Conservation (phyloP, 2,329 filamentous ascomycete genomes). For the Verticillium dahliae region DNA sequence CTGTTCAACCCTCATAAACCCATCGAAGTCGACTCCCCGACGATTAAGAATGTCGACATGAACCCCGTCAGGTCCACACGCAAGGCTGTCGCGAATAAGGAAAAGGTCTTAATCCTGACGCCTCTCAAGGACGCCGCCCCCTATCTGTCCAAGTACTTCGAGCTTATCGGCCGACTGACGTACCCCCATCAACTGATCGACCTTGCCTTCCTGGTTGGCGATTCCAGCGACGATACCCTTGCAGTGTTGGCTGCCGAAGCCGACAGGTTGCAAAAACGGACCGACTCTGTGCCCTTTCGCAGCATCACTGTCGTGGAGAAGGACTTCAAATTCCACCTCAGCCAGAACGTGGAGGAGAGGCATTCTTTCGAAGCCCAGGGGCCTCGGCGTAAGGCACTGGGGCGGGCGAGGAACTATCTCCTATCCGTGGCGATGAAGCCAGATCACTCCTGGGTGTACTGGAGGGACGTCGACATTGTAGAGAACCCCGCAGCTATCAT, state of each 20-base stretch:
- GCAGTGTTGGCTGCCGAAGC: constrained; percentile 81
- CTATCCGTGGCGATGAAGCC: constrained; percentile 78
- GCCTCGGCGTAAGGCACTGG: constrained; percentile 85
- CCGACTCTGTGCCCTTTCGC: constrained; percentile 75
- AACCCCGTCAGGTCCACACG: constrained; percentile 78
- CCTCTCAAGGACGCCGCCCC: constrained; percentile 83
- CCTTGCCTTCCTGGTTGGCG: constrained; percentile 87
- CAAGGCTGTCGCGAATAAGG: constrained; percentile 71
- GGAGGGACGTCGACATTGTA: constrained; percentile 94
- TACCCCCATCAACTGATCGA: constrained; percentile 96
- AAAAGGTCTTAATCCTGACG: constrained; percentile 86
- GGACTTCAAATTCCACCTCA: constrained; percentile 72
- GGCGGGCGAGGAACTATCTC: constrained; percentile 84
- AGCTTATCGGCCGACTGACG: constrained; percentile 79
- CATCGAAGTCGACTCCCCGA: constrained; percentile 72
- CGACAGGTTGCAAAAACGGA: constrained; percentile 76
- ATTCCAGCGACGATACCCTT: constrained; percentile 85
- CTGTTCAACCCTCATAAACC: constrained; percentile 94
- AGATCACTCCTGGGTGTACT: constrained; percentile 97
- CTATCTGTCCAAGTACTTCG: constrained; percentile 85
- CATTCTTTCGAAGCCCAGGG: constrained; percentile 85
- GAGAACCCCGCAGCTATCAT: constrained; percentile 83
- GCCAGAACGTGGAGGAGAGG: constrained; percentile 74
- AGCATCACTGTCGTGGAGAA: constrained; percentile 85
- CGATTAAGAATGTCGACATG: constrained; percentile 75